Percentiles rank a stretch among this genome's conserved stretches.
Conservation (phyloP, 345 rosid species). For the Bruguiera gymnorhiza region DNA sequence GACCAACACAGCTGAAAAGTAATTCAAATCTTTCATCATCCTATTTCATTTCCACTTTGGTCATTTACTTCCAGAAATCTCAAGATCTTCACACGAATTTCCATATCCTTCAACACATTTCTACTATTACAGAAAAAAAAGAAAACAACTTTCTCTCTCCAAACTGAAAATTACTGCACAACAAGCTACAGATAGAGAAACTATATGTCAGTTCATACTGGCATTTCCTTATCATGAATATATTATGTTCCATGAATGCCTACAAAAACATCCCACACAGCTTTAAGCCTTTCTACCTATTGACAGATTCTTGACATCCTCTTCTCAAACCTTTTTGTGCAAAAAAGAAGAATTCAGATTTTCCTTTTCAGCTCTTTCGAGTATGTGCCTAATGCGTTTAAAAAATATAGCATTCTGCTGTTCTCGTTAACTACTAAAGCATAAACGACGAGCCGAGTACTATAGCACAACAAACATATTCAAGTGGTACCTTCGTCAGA, state of each 20-base stretch:
- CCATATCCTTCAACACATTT: no score
- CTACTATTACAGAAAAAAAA: not conserved
- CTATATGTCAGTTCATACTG: not conserved
- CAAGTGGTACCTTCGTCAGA: slow-evolving; percentile 42
- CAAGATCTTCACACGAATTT: no score
- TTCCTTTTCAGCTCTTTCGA: not conserved
- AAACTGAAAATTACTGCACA: not conserved
- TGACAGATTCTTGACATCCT: not conserved
- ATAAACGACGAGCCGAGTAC: not conserved
- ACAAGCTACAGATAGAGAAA: not conserved
- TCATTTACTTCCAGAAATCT: not conserved
- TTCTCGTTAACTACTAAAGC: not conserved
- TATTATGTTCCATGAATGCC: not conserved
- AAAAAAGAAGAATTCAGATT: not conserved
- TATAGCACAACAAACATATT: not conserved
- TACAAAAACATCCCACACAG: not conserved
- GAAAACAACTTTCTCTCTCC: not conserved
- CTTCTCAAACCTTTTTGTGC: not conserved
- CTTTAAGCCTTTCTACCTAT: not conserved
- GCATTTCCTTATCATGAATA: no score
- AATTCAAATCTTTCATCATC: not conserved
- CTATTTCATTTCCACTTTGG: not conserved
- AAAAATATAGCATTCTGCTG: not conserved
- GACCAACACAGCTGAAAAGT: not conserved
- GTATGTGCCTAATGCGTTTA: not conserved